These are phyloP conservation scores for Asterochloris erici DNA, from an alignment of 139 green algal genomes.

Conservation along the genomic window DNA sequence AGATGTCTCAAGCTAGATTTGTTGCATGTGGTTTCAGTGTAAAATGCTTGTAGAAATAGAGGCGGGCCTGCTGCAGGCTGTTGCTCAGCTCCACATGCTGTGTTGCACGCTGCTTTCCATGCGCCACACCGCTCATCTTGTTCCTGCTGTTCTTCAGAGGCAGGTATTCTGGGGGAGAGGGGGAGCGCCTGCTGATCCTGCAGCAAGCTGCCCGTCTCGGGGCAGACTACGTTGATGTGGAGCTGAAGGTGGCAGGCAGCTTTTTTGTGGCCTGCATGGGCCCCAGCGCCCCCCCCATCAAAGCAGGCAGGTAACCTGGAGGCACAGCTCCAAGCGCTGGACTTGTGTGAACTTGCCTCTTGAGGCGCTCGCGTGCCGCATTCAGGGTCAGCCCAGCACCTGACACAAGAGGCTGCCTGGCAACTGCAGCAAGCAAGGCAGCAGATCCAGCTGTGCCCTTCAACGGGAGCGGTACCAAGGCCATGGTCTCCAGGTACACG, in stretches of 20 bases:
- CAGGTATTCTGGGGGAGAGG: constrained; percentile 80
- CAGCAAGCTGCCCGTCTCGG: constrained; percentile 68
- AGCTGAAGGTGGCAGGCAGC: constrained; percentile 72
- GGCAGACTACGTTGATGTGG: constrained; percentile 88
- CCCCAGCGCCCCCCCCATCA: no score
- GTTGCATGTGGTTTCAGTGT: not conserved
- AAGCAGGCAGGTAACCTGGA: no score
- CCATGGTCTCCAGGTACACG: no score
- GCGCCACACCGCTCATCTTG: not conserved
- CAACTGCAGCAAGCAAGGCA: no score
- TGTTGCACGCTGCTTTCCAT: not conserved
- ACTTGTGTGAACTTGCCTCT: no score
- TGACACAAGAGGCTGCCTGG: no score
- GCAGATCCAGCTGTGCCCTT: no score
- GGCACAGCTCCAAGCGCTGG: not conserved
- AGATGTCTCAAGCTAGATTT: not conserved
- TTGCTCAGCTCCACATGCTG: not conserved
- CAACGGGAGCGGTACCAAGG: no score
- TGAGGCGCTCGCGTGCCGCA: no score
- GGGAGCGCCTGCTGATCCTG: constrained; percentile 61
- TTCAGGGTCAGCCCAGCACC: no score
- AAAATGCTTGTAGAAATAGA: not conserved
- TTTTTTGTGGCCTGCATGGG: constrained; percentile 63
- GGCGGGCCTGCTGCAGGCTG: not conserved
- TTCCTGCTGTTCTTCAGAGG: constrained; percentile 53